Conservation (phyloP, 2,329 filamentous ascomycete species). For the Mycosphaerella arachidis region DNA sequence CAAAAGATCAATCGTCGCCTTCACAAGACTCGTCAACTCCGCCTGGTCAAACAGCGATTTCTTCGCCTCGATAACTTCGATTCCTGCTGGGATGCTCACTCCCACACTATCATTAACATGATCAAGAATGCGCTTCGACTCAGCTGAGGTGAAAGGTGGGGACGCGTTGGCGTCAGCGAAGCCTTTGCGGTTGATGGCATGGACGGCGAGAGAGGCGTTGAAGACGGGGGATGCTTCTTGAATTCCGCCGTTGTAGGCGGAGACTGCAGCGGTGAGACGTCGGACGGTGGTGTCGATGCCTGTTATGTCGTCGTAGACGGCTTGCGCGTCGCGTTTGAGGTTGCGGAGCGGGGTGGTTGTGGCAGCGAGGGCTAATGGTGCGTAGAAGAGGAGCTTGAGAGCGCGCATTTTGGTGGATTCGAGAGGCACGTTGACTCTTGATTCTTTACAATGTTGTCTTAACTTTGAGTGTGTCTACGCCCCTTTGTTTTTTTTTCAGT, state of each 20-base stretch:
- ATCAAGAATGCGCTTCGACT: constrained; percentile 24
- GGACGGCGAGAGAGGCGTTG: constrained; percentile 20
- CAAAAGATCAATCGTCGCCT: constrained; percentile 24
- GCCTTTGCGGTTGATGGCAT: constrained; percentile 24
- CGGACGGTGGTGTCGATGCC: constrained; percentile 24
- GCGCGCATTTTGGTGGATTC: constrained; percentile 12
- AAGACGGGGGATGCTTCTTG: constrained; percentile 18
- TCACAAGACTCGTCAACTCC: constrained; percentile 21
- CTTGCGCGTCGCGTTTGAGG: constrained; percentile 11
- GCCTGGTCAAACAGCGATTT: constrained; percentile 25
- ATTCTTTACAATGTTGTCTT: background rate
- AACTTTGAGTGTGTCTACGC: background rate
- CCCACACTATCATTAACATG: constrained; percentile 24
- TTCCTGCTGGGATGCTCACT: constrained; percentile 19
- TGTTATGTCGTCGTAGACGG: constrained; percentile 25
- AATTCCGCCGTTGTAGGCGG: constrained; percentile 25
- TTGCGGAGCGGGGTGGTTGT: constrained; percentile 3
- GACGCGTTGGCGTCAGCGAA: constrained; percentile 20
- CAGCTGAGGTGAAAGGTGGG: constrained; percentile 18
- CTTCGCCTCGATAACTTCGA: constrained; percentile 22
- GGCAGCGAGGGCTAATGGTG: constrained; percentile 17
- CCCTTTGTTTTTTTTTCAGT: background rate
- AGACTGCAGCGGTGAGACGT: constrained; percentile 18
- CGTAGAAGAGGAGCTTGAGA: constrained; percentile 15
- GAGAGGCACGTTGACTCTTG: background rate